phyloP scores from a whole-genome alignment of 1,284 basidiomycete species.

The Puccinia polysora region DNA sequence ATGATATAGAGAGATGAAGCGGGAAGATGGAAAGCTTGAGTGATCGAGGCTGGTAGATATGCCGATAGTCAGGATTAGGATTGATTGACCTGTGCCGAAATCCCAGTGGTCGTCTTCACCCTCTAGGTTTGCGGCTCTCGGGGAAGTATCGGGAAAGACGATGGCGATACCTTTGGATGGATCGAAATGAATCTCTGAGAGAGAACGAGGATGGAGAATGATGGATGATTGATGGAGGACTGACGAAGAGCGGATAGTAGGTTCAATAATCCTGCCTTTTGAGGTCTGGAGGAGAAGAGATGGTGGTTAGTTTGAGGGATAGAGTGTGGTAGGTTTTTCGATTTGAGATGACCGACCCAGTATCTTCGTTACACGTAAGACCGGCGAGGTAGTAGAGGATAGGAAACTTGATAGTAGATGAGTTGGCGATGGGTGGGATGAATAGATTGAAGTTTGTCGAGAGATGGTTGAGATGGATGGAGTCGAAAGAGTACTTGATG shows the following conservation, averaged over 20 bases:
- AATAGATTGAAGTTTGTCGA: slow-evolving; percentile 83
- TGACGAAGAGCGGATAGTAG: slow-evolving; percentile 57
- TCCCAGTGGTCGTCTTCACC: slow-evolving; percentile 81
- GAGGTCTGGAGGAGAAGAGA: slow-evolving; percentile 56
- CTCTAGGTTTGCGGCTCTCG: slow-evolving; percentile 80
- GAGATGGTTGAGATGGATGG: slow-evolving; percentile 74
- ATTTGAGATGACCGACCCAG: slow-evolving; percentile 57
- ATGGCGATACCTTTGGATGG: slow-evolving; percentile 65
- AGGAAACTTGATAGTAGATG: slow-evolving; percentile 58
- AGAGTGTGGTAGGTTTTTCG: background rate
- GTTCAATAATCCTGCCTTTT: slow-evolving; percentile 79
- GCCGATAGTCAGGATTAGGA: no score
- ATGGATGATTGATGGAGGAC: slow-evolving; percentile 60
- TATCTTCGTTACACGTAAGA: slow-evolving; percentile 92
- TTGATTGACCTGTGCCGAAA: slow-evolving; percentile 51
- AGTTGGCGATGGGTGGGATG: slow-evolving; percentile 64
- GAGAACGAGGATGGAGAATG: background rate
- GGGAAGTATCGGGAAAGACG: slow-evolving; percentile 93
- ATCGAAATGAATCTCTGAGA: background rate
- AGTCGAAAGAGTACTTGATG: slow-evolving; percentile 81
- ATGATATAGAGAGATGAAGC: background rate
- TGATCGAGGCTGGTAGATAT: no score
- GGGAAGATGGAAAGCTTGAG: no score
- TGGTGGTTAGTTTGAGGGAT: background rate
- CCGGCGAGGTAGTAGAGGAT: slow-evolving; percentile 81